These are phyloP conservation scores for Candida gigantensis DNA, from an alignment of 1,139 yeast species.

Conservation along the genomic window DNA sequence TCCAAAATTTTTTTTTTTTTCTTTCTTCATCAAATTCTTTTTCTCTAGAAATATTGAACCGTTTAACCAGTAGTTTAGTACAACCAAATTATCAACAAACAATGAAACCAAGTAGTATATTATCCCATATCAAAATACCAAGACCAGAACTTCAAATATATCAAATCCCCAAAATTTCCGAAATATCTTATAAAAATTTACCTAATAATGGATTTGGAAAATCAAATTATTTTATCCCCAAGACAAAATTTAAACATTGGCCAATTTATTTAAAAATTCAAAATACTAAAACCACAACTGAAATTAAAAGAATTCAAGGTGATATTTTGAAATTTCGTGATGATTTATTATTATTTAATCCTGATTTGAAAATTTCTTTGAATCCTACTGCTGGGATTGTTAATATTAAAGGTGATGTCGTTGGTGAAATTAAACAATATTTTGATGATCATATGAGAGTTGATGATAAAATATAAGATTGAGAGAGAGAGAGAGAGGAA, in stretches of 20 bases:
- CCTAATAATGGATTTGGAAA: conserved; percentile 44
- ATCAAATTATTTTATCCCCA: conserved; percentile 49
- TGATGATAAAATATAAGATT: not conserved
- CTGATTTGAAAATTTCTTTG: conserved; percentile 42
- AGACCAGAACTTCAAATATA: conserved; percentile 7
- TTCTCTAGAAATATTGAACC: not conserved
- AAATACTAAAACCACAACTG: conserved; percentile 58
- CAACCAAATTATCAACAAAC: conserved; percentile 10
- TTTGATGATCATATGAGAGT: conserved; percentile 25
- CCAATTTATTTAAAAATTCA: conserved; percentile 66
- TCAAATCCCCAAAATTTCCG: conserved; percentile 8
- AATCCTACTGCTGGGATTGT: conserved; percentile 41
- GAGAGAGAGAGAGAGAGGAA: not conserved
- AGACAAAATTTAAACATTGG: conserved; percentile 61
- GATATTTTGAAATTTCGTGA: conserved; percentile 57
- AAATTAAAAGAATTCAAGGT: conserved; percentile 65
- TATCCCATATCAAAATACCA: conserved; percentile 6
- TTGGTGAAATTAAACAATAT: conserved; percentile 40
- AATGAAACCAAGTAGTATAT: conserved; percentile 22
- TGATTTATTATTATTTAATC: conserved; percentile 54
- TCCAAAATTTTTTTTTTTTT: conserved; percentile 1
- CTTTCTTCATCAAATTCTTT: not conserved
- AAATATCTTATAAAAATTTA: conserved; percentile 8
- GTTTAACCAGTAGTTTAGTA: too few species aligned
- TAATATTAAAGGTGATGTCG: conserved; percentile 62